Evolutionary conservation across 257 asterid species (phyloP).

Genomic region (Fraxinus quadrangulata): DNA sequence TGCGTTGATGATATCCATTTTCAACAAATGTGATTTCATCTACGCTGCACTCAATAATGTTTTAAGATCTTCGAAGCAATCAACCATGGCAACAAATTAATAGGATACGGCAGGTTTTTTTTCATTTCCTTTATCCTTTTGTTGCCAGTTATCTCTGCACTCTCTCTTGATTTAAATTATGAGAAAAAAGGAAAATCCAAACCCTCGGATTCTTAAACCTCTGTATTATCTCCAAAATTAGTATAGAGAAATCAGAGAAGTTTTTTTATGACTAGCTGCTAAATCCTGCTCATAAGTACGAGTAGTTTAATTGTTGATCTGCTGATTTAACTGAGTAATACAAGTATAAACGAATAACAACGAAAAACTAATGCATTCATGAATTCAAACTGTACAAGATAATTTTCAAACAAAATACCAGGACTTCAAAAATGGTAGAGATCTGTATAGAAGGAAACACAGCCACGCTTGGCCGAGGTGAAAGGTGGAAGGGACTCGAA

Average conservation of each 20-base stretch:
- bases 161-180: background rate
- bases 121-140: background rate
- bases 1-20: slow-evolving; percentile 63
- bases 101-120: slow-evolving; percentile 12
- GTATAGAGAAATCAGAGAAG: background rate
- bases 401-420: background rate
- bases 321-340: background rate
- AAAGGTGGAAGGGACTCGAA: background rate
- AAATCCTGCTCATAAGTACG: background rate
- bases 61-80: slow-evolving; percentile 31
- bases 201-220: background rate
- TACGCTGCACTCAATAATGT: slow-evolving; percentile 58
- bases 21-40: slow-evolving; percentile 30
- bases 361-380: too few species aligned
- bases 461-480: background rate
- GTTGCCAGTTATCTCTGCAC: background rate
- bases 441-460: background rate
- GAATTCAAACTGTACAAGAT: too few species aligned
- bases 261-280: background rate
- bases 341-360: background rate
- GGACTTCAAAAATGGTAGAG: background rate
- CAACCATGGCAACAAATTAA: background rate
- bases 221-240: background rate
- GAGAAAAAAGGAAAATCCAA: background rate
- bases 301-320: background rate